Conservation (phyloP, 2,329 filamentous ascomycete genomes). For the Penicillium expansum region DNA sequence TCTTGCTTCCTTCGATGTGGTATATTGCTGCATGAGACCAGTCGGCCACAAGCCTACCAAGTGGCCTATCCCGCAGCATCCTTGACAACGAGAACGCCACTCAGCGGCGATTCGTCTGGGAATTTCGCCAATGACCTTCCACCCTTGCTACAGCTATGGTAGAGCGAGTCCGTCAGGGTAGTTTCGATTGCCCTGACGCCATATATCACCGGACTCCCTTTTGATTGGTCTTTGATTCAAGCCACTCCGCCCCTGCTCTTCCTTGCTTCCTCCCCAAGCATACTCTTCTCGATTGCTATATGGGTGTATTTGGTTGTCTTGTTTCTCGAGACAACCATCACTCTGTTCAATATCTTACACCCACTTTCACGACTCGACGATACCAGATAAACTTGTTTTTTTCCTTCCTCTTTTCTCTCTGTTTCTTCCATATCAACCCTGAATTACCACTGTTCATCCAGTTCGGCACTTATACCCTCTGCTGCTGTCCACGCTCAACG, state of each 20-base stretch:
- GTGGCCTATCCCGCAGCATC: background rate
- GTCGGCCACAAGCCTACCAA: background rate
- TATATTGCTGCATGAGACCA: background rate
- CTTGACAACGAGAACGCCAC: background rate
- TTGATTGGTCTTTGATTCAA: background rate
- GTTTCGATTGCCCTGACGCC: background rate
- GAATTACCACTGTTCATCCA: background rate
- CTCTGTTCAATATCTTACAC: background rate
- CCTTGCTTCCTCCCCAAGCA: background rate
- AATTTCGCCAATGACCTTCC: background rate
- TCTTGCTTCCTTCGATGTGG: background rate
- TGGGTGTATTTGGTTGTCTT: background rate
- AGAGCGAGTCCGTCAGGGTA: background rate
- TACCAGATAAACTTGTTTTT: conserved; percentile 13
- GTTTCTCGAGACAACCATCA: background rate
- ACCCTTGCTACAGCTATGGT: background rate
- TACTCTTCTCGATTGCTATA: background rate
- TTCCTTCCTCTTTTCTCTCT: conserved; percentile 1
- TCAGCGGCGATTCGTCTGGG: background rate
- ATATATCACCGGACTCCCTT: background rate
- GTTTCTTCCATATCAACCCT: background rate
- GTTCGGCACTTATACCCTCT: conserved; percentile 21
- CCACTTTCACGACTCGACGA: conserved; percentile 17
- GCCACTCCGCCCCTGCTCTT: background rate
- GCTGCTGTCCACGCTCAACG: conserved; percentile 3